Base-by-base conservation (phyloP, 805 yeast genomes). In the Cyberlindnera subsufficiens region DNA sequence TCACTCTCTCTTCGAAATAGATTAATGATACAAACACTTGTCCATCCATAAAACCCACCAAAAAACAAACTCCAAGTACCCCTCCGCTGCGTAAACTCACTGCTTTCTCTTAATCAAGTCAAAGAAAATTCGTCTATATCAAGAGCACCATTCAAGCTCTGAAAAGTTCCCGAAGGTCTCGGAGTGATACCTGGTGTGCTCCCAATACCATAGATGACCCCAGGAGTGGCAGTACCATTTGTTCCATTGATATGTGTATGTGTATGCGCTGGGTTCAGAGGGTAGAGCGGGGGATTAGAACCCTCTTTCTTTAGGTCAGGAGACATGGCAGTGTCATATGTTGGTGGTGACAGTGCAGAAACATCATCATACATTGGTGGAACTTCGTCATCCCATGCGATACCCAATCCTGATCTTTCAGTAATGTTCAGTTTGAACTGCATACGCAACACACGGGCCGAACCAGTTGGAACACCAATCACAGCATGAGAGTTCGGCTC, bases 361-460 rank as follows among this genome's bases (percentile, higher is more conserved):
- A 93, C 89, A 51, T 88, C 91, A 42, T 79, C 87, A 56, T 93
- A 93, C 17, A 89, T 85, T 1, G 99, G 99, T 2, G 99, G 99
- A 15, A 95, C 98, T 63, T 93, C 99, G 59, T 91, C 97, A 63
- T 91, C 97, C 98, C 99, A 93, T 0, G 97, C 85, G 27, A 93
- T 87, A 5, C 99, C 99, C 34, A 93, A 71, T 0, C 99, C 99
- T 0, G 96, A 83, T 46, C 98, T 72, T 59, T 90, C 98, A 3
- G 96, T 85, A 18, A 93, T 65, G 3, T 71, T 69, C n/a, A 91
- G 55, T 51, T 84, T 82, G 66, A 93, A 91, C 62, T 90, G 96
- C 97, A 93, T 93, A 50, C 98, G 69, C 46, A 93, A 68, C 2
- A 93, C 95, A 38, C 99, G 70, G 0, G 99, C 99, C 4, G 95